A percentile compares a stretch with the other conserved stretches of the same genome.
Evolutionary conservation across 176 grass and related monocot species (phyloP).

Genomic region (Musa itinerans): DNA sequence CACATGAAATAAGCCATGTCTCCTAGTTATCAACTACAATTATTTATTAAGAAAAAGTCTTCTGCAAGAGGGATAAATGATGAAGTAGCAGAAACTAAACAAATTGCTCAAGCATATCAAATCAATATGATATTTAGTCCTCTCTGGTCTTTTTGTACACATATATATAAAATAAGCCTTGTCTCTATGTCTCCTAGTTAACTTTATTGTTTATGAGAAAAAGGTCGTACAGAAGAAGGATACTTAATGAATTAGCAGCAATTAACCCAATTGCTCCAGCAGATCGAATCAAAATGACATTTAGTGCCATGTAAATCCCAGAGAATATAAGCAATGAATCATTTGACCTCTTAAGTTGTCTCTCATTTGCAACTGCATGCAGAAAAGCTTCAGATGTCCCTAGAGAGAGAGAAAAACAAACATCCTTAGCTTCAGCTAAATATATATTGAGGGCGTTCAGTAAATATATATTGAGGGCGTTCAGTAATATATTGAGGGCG

Average conservation of each 20-base stretch:
- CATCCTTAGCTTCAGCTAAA: conserved; percentile 4
- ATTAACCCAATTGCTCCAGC: conserved; percentile 83
- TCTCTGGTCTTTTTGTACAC: too few species aligned
- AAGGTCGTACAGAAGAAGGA: conserved; percentile 38
- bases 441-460: background rate
- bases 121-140: conserved; percentile 62
- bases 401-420: conserved; percentile 25
- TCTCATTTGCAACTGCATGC: conserved; percentile 87
- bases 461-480: background rate
- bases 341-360: conserved; percentile 82
- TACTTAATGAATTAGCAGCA: conserved; percentile 87
- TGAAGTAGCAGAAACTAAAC: conserved; percentile 84
- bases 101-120: conserved; percentile 60
- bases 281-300: conserved; percentile 61
- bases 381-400: conserved; percentile 94
- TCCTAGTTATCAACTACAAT: background rate
- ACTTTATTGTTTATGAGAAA: background rate
- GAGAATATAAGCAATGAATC: conserved; percentile 79
- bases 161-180: background rate
- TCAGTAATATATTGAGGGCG: too few species aligned
- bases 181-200: background rate
- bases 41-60: background rate
- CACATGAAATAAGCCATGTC: background rate
- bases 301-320: conserved; percentile 69
- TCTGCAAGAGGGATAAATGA: conserved; percentile 62